A percentile compares a stretch with the other conserved stretches of the same genome.
Evolutionary conservation across 2,329 filamentous ascomycete species (phyloP).

Genomic region (Aspergillus viridinutans): DNA sequence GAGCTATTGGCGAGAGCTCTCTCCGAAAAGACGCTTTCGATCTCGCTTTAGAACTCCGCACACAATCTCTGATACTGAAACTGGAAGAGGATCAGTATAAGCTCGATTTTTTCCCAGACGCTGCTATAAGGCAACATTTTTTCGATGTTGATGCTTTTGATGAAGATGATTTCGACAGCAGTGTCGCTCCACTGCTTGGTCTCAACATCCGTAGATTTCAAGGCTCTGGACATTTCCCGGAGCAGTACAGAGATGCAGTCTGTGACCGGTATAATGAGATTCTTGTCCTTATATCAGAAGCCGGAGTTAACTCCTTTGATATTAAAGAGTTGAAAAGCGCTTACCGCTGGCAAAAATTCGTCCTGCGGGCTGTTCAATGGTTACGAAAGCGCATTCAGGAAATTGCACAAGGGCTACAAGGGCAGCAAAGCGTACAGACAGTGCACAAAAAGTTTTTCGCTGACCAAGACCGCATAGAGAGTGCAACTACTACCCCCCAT

Average conservation of each 20-base stretch:
- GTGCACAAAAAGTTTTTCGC: slow-evolving; percentile 23
- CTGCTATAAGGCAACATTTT: slow-evolving; percentile 41
- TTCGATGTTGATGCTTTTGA: slow-evolving; percentile 21
- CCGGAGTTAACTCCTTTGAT: slow-evolving; percentile 37
- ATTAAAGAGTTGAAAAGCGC: slow-evolving; percentile 40
- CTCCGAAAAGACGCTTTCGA: slow-evolving; percentile 43
- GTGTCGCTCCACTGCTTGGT: slow-evolving; percentile 18
- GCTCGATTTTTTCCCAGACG: slow-evolving; percentile 36
- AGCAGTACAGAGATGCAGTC: slow-evolving; percentile 32
- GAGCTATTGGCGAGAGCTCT: slow-evolving; percentile 34
- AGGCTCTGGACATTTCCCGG: slow-evolving; percentile 34
- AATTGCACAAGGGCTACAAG: slow-evolving; percentile 40
- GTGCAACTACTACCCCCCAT: neutral
- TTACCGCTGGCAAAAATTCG: slow-evolving; percentile 51
- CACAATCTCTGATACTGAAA: slow-evolving; percentile 49
- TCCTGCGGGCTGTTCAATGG: slow-evolving; percentile 46
- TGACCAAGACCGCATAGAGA: neutral
- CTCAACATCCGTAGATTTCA: slow-evolving; percentile 32
- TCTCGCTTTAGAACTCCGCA: slow-evolving; percentile 52
- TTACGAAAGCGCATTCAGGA: slow-evolving; percentile 42
- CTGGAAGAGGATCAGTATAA: slow-evolving; percentile 32
- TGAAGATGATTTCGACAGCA: slow-evolving; percentile 11
- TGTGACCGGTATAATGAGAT: slow-evolving; percentile 38
- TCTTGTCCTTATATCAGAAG: slow-evolving; percentile 26
- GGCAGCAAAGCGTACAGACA: slow-evolving; percentile 41